A percentile compares a stretch with the other conserved stretches of the same genome.
These are phyloP conservation scores for Cryphonectria carpinicola DNA, from an alignment of 2,329 filamentous ascomycete species.

Conservation along the genomic window DNA sequence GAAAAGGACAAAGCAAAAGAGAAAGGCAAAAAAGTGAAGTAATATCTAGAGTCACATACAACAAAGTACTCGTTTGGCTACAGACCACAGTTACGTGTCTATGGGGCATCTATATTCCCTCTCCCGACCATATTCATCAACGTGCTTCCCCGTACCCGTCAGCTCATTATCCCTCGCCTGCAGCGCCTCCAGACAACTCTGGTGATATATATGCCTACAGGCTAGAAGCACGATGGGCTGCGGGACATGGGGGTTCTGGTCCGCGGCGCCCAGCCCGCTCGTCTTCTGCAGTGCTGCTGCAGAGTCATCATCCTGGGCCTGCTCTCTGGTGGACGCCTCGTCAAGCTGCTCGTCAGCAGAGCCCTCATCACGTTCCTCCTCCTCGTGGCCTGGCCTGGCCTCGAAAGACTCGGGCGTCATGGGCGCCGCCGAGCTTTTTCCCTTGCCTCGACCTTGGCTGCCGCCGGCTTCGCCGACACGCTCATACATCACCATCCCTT, in stretches of 20 bases:
- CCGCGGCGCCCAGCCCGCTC: slow-evolving; percentile 41
- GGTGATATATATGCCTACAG: slow-evolving; percentile 73
- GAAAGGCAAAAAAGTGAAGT: not conserved
- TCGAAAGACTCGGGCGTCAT: slow-evolving; percentile 29
- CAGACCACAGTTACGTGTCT: slow-evolving; percentile 48
- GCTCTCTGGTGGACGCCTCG: slow-evolving; percentile 42
- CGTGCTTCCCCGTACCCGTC: slow-evolving; percentile 48
- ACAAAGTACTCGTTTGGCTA: not conserved
- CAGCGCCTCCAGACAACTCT: slow-evolving; percentile 68
- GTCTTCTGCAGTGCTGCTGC: slow-evolving; percentile 41
- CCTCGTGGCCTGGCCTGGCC: slow-evolving; percentile 24
- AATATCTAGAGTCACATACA: not conserved
- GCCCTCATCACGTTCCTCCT: slow-evolving; percentile 22
- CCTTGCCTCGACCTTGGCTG: slow-evolving; percentile 41
- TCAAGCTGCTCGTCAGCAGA: slow-evolving; percentile 46
- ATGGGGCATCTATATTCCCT: slow-evolving; percentile 61
- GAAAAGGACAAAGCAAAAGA: not conserved
- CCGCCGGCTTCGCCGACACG: slow-evolving; percentile 35
- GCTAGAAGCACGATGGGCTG: slow-evolving; percentile 70
- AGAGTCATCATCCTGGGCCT: slow-evolving; percentile 4
- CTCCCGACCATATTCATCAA: slow-evolving; percentile 47
- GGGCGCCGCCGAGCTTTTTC: slow-evolving; percentile 31
- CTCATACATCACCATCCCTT: slow-evolving; percentile 35
- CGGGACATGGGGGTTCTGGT: slow-evolving; percentile 54
- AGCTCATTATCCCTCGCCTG: slow-evolving; percentile 51